These are phyloP conservation scores for Coemansia asiatica DNA, from an alignment of 192 early-diverging fungal species.

Conservation along the genomic window DNA sequence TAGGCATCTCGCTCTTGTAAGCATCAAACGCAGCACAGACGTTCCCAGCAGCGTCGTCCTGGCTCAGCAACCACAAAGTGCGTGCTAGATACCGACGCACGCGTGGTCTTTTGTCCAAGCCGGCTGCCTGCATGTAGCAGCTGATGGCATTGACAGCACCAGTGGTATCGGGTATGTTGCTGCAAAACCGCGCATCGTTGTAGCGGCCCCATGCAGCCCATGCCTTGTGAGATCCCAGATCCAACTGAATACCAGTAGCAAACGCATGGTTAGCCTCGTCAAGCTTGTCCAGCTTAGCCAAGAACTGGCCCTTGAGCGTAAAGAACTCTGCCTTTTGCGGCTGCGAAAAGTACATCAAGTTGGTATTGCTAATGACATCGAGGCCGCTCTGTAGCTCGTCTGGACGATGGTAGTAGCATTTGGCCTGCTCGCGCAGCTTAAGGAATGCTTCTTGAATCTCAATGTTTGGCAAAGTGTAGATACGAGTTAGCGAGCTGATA, in stretches of 20 bases:
- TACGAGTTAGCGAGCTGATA: constrained; percentile 86
- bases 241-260: constrained; percentile 86
- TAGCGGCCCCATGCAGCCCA: constrained; percentile 98
- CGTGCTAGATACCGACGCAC: constrained; percentile 89
- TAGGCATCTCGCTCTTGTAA: constrained; percentile 87
- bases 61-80: constrained; percentile 90
- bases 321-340: constrained; percentile 98
- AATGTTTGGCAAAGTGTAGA: constrained; percentile 99
- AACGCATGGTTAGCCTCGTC: constrained; percentile 89
- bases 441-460: constrained; percentile 99
- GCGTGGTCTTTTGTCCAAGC: constrained; percentile 80
- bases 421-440: constrained; percentile 96
- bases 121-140: constrained; percentile 94
- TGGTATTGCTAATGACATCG: constrained; percentile 99
- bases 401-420: constrained; percentile 92
- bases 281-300: constrained; percentile 80
- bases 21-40: constrained; percentile 81
- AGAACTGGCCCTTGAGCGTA: constrained; percentile 92
- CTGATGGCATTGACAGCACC: constrained; percentile 88
- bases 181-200: constrained; percentile 87
- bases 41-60: constrained; percentile 75
- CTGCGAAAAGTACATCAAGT: constrained; percentile 89
- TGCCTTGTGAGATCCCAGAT: constrained; percentile 83
- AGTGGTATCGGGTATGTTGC: constrained; percentile 76
- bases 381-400: constrained; percentile 86